phyloP scores from a whole-genome alignment of 306 rosid genomes.

The Malus domestica region ASM211411v1 NC_041793.1:39718501-39719000 shows the following conservation, averaged over 20 bases:
- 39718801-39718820: not conserved
- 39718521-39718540: no score
- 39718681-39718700: constrained; percentile 23
- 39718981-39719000: not conserved
- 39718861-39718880: constrained; percentile 21
- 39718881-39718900: constrained; percentile 6
- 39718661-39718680: constrained; percentile 24
- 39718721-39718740: not conserved
- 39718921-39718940: not conserved
- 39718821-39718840: constrained; percentile 4
- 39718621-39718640: not conserved
- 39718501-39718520: no score
- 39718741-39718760: not conserved
- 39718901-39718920: not conserved
- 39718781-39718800: not conserved
- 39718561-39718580: no score
- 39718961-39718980: not conserved
- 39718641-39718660: constrained; percentile 1
- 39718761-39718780: not conserved
- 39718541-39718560: no score
- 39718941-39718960: not conserved
- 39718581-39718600: not conserved
- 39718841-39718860: constrained; percentile 15
- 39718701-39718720: constrained; percentile 16
- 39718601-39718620: not conserved